These are phyloP conservation scores for Scytalidium lignicola DNA, from an alignment of 2,329 filamentous ascomycete genomes.

Conservation along the genomic window DNA sequence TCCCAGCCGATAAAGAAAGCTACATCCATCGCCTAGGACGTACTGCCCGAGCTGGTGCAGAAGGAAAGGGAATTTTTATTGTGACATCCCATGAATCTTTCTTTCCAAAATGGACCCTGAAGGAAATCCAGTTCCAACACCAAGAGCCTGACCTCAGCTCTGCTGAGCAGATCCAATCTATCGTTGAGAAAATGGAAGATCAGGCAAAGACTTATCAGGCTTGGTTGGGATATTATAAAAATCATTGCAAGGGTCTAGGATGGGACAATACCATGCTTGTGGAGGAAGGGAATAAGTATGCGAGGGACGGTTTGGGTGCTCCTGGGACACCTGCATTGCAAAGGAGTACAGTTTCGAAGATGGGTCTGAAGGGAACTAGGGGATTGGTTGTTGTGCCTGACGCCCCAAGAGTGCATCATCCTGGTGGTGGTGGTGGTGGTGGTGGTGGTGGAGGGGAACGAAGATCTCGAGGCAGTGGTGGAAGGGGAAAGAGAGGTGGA, in stretches of 20 bases:
- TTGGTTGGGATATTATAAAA: slow-evolving; percentile 52
- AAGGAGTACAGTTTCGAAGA: slow-evolving; percentile 47
- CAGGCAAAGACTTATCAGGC: slow-evolving; percentile 49
- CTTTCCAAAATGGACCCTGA: slow-evolving; percentile 45
- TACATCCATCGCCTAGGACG: slow-evolving; percentile 76
- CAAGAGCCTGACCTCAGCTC: slow-evolving; percentile 41
- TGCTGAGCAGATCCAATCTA: slow-evolving; percentile 30
- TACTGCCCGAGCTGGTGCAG: slow-evolving; percentile 69
- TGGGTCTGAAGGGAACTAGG: slow-evolving; percentile 48
- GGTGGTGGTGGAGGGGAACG: slow-evolving; percentile 19
- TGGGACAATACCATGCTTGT: slow-evolving; percentile 38
- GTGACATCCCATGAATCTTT: slow-evolving; percentile 50
- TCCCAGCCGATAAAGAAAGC: slow-evolving; percentile 59
- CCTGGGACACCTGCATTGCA: slow-evolving; percentile 42
- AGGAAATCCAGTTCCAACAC: slow-evolving; percentile 48
- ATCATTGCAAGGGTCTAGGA: slow-evolving; percentile 37
- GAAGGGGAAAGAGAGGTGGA: slow-evolving; percentile 7
- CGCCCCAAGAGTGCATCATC: slow-evolving; percentile 26
- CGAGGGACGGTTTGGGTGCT: slow-evolving; percentile 40
- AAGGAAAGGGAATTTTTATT: slow-evolving; percentile 67
- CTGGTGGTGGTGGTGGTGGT: slow-evolving; percentile 17
- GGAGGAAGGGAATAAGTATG: slow-evolving; percentile 44
- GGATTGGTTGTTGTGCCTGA: slow-evolving; percentile 44
- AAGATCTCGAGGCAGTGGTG: slow-evolving; percentile 13
- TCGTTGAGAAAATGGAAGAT: slow-evolving; percentile 38